These are phyloP conservation scores for Teunomyces pallodes DNA, from an alignment of 805 yeast genomes.

Conservation along the genomic window DNA sequence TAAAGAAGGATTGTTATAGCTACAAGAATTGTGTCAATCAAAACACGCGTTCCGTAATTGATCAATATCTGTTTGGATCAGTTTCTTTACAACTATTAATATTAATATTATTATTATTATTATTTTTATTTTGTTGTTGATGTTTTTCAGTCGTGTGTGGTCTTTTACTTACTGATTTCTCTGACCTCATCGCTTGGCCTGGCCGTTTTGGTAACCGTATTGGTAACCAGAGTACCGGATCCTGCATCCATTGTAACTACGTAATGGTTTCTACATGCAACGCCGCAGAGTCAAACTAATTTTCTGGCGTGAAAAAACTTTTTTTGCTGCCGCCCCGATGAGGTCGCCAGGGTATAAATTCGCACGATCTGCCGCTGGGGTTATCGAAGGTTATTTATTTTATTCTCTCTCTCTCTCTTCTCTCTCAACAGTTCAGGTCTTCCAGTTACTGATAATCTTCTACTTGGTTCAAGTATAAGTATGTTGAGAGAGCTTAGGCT, in stretches of 20 bases:
- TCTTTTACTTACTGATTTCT: too few species aligned
- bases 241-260: not conserved
- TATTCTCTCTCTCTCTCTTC: conserved; percentile 4
- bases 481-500: conserved; percentile 7
- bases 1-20: too few species aligned
- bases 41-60: too few species aligned
- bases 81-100: too few species aligned
- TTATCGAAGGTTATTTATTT: not conserved
- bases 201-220: not conserved
- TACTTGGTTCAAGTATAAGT: conserved; percentile 4
- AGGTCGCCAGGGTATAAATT: conserved; percentile 1
- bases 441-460: conserved; percentile 4
- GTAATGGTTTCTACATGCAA: not conserved
- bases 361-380: not conserved
- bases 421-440: conserved; percentile 3
- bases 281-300: conserved; percentile 2
- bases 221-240: not conserved
- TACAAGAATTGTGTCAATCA: too few species aligned
- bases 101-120: too few species aligned
- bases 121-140: too few species aligned
- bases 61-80: too few species aligned
- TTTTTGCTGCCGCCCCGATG: not conserved
- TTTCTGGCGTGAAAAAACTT: not conserved
- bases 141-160: too few species aligned
- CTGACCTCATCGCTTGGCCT: not conserved